phyloP scores from a whole-genome alignment of 352 stramenopile species.

The Pythium periplocum region DNA sequence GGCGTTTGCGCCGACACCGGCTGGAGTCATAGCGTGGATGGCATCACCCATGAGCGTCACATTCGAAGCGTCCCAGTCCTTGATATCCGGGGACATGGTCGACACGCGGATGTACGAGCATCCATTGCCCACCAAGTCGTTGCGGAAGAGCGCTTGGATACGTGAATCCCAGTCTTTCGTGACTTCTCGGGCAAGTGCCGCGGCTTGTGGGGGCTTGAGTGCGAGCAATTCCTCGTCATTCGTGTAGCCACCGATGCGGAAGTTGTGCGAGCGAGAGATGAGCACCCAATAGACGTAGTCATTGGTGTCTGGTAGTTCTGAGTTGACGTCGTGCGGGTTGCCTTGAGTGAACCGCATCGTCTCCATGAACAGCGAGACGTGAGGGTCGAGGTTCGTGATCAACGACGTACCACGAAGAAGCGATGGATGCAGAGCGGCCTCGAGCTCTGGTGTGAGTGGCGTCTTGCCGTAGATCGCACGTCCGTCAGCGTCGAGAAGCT shows the following conservation, averaged over 20 bases:
- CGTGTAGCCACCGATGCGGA: slow-evolving; percentile 27
- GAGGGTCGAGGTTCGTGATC: slow-evolving; percentile 31
- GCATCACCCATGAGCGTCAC: slow-evolving; percentile 60
- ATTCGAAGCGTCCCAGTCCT: slow-evolving; percentile 29
- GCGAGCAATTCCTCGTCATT: slow-evolving; percentile 34
- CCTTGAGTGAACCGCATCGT: slow-evolving; percentile 28
- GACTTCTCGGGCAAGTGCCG: slow-evolving; percentile 42
- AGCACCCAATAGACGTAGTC: slow-evolving; percentile 66
- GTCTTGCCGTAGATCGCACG: slow-evolving; percentile 71
- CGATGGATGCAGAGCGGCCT: slow-evolving; percentile 25
- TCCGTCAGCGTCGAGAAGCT: slow-evolving; percentile 55
- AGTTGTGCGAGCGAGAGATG: slow-evolving; percentile 34
- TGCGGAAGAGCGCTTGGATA: slow-evolving; percentile 36
- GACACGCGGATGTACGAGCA: slow-evolving; percentile 59
- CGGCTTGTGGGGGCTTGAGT: slow-evolving; percentile 38
- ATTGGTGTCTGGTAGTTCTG: slow-evolving; percentile 24
- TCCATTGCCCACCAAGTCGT: slow-evolving; percentile 32
- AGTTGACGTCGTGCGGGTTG: slow-evolving; percentile 25
- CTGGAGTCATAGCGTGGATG: slow-evolving; percentile 55
- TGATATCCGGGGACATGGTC: slow-evolving; percentile 47
- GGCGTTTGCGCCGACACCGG: slow-evolving; percentile 50
- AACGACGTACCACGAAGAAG: slow-evolving; percentile 30
- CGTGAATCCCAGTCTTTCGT: slow-evolving; percentile 41
- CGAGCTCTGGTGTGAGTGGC: slow-evolving; percentile 37
- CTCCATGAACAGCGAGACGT: slow-evolving; percentile 59